Base-by-base conservation (phyloP, 352 stramenopile genomes). In the Globisporangium acanthophoron region DNA sequence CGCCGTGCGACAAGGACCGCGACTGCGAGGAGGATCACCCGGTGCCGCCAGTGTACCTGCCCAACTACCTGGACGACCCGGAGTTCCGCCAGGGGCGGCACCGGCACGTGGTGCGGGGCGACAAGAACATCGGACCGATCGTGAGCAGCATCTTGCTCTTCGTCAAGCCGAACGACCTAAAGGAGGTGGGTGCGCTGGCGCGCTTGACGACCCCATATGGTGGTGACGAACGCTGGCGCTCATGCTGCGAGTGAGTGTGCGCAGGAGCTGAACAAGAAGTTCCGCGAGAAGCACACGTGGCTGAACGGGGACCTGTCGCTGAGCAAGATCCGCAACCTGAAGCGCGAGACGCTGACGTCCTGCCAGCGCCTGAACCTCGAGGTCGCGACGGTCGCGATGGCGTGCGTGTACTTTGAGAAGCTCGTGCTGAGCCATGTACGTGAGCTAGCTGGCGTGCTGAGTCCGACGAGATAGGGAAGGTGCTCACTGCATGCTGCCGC, bases 401-500 rank as follows among this genome's bases (percentile, higher is more conserved):
- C 94, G 29, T 98, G 92, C 63, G 87, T 98, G 39, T 98, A 98
- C 62, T 99, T 99, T 70, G 96, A 99, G 68, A 90, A 97, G 53
- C 85, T 99, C 15, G 96, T 97, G 53, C 80, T 99, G 11, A 86
- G 86, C 59, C 91, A 93, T 54, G 76, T 96, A 67, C 39, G 46
- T 65, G 4, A 18, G 33, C 5, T 37, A 5, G 33, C 33, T 6
- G 33, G 9, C 12, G 33, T 27, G 24, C 24, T 27, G 24, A 27
- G 24, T 27, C 33, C 3, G 33, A 12, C 9, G 33, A 37, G 33
- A 37, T 5, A 37, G 33, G 33, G 35, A 15, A 16, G 1, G 8
- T 21, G 43, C 43, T 48, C 43, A 24, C 3, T 43, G 0, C 37
- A 13, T 41, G 35, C 9, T 41, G 35, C 11, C 11, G 35, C 7